Conservation (phyloP, 805 yeast species). For the Debaryomyces tyrocola region DNA sequence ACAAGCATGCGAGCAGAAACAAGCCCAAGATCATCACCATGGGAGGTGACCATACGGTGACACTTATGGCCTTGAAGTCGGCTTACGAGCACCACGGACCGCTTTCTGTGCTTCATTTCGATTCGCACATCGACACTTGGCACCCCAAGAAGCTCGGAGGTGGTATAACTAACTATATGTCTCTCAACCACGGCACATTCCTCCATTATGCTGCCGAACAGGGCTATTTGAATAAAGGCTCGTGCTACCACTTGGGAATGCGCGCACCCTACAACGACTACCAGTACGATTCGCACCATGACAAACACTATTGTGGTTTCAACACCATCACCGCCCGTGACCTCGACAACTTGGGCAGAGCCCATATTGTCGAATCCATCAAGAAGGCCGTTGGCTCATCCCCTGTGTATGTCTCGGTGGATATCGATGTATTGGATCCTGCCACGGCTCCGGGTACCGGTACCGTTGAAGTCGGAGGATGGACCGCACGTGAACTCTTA, state of each 20-base stretch:
- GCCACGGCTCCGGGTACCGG: conserved; percentile 79
- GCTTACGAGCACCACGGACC: conserved; percentile 50
- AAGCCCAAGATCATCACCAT: conserved; percentile 45
- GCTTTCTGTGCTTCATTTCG: conserved; percentile 60
- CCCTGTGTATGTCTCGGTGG: conserved; percentile 48
- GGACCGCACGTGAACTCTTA: conserved; percentile 50
- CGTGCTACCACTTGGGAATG: conserved; percentile 60
- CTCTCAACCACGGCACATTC: conserved; percentile 67
- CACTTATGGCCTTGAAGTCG: conserved; percentile 51
- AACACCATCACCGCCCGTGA: conserved; percentile 46
- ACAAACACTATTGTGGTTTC: conserved; percentile 56
- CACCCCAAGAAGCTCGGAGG: conserved; percentile 64
- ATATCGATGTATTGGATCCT: conserved; percentile 71
- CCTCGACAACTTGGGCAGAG: conserved; percentile 40
- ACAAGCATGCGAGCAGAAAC: conserved; percentile 14
- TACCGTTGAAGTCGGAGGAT: conserved; percentile 76
- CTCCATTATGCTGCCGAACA: conserved; percentile 69
- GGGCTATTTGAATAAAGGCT: conserved; percentile 52
- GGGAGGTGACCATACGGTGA: conserved; percentile 64
- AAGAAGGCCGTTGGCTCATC: conserved; percentile 33
- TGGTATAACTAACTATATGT: conserved; percentile 56
- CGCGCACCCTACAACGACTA: conserved; percentile 59
- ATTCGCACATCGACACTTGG: conserved; percentile 73
- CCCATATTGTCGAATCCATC: conserved; percentile 37
- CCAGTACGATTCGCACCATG: conserved; percentile 41